Evolutionary conservation across 768 basidiomycete species (phyloP).

Genomic region (Lactifluus piperatus): DNA sequence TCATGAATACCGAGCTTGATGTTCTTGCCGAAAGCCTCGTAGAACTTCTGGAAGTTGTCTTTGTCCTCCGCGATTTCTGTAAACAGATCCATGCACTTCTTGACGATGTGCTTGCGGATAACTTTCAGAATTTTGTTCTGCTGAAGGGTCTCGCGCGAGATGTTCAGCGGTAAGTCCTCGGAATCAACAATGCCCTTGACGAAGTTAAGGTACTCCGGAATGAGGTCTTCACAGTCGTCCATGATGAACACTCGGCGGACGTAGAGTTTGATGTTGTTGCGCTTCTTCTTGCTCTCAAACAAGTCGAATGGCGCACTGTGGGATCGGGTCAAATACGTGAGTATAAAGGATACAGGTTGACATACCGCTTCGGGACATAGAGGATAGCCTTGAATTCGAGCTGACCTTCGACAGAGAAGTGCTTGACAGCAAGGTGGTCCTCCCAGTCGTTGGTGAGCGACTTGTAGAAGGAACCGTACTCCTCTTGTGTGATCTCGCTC

Average conservation of each 20-base stretch:
- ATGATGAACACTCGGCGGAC: conserved; percentile 99
- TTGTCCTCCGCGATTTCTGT: conserved; percentile 98
- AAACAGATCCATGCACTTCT: conserved; percentile 94
- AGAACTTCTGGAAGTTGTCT: conserved; percentile 96
- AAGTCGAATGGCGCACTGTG: conserved; percentile 93
- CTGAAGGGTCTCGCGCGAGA: conserved; percentile 98
- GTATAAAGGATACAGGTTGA: neutral
- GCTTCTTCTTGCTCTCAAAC: conserved; percentile 99
- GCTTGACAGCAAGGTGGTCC: conserved; percentile 98
- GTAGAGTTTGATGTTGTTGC: conserved; percentile 99
- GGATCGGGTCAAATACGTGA: conserved; percentile 4
- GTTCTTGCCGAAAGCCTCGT: conserved; percentile 98
- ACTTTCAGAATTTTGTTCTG: conserved; percentile 99
- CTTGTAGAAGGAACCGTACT: conserved; percentile 98
- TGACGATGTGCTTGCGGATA: conserved; percentile 98
- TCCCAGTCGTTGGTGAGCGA: conserved; percentile 99
- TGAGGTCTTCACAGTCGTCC: conserved; percentile 99
- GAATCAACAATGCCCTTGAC: conserved; percentile 99
- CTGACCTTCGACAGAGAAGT: conserved; percentile 99
- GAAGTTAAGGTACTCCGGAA: conserved; percentile 99
- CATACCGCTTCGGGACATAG: conserved; percentile 90
- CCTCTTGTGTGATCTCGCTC: conserved; percentile 83
- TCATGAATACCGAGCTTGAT: conserved; percentile 99
- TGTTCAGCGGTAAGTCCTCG: conserved; percentile 99
- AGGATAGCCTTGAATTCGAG: conserved; percentile 99